Percentiles rank a stretch among this genome's conserved stretches.
These are phyloP conservation scores for Geosmithia morbida DNA, from an alignment of 2,329 filamentous ascomycete genomes.

Conservation along the genomic window DNA sequence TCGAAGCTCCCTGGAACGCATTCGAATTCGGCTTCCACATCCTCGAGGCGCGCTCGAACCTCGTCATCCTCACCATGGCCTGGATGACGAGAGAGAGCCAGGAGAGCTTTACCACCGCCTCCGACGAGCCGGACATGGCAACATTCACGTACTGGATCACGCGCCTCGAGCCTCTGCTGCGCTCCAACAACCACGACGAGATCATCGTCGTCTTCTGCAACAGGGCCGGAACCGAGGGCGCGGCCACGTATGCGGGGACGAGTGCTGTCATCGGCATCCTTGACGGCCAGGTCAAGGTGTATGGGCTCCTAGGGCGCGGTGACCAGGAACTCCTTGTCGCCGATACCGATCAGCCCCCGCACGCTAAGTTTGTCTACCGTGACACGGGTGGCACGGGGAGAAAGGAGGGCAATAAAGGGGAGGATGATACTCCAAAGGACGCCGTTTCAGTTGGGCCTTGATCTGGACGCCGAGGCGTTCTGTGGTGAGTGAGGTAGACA, in stretches of 20 bases:
- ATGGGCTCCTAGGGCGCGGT: constrained; percentile 56
- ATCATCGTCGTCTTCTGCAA: constrained; percentile 60
- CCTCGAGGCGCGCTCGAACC: constrained; percentile 36
- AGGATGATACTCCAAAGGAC: too few species aligned
- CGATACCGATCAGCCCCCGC: constrained; percentile 36
- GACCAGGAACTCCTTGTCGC: constrained; percentile 55
- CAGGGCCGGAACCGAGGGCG: constrained; percentile 50
- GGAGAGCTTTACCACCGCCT: constrained; percentile 27
- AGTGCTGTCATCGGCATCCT: constrained; percentile 56
- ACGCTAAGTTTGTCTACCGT: constrained; percentile 22
- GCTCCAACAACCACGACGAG: constrained; percentile 35
- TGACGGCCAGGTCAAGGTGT: constrained; percentile 50
- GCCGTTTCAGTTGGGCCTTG: too few species aligned
- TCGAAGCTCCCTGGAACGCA: constrained; percentile 19
- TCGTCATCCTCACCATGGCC: constrained; percentile 64
- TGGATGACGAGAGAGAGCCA: constrained; percentile 48
- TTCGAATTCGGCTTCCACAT: constrained; percentile 39
- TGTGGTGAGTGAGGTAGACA: too few species aligned
- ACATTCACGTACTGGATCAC: constrained; percentile 65
- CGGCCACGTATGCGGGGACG: constrained; percentile 58
- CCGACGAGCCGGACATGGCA: constrained; percentile 52
- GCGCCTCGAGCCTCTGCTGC: constrained; percentile 51
- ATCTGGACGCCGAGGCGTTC: too few species aligned
- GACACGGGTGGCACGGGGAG: too few species aligned
- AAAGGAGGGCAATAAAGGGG: too few species aligned